These are phyloP conservation scores for Mesostigma viride DNA, from an alignment of 139 green algal genomes.

Conservation along the genomic window DNA sequence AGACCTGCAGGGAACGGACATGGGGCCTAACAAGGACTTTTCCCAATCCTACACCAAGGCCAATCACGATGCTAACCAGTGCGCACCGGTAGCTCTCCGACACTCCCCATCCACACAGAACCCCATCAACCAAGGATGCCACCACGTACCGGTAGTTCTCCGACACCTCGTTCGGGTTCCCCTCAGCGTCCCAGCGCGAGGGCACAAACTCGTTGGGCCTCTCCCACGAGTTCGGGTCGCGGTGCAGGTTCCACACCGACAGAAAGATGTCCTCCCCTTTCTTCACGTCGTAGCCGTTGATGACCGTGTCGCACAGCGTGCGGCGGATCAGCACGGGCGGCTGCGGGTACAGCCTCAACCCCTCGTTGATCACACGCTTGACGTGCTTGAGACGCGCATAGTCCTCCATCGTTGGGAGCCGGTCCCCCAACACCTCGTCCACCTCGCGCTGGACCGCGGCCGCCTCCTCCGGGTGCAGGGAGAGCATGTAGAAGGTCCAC, in stretches of 20 bases:
- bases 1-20: too few relatives aligned
- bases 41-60: too few relatives aligned
- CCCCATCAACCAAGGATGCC: background rate
- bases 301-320: conserved; percentile 43
- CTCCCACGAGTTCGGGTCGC: conserved; percentile 81
- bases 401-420: conserved; percentile 36
- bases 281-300: conserved; percentile 50
- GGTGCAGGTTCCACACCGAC: conserved; percentile 49
- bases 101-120: background rate
- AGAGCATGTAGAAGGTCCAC: conserved; percentile 78
- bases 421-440: conserved; percentile 56
- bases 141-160: conserved; percentile 80
- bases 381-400: conserved; percentile 28
- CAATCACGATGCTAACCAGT: background rate
- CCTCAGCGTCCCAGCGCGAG: conserved; percentile 78
- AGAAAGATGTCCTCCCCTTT: conserved; percentile 97
- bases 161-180: conserved; percentile 80
- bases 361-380: conserved; percentile 58
- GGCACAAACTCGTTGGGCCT: conserved; percentile 81
- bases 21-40: too few relatives aligned
- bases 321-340: conserved; percentile 85
- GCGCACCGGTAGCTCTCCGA: background rate
- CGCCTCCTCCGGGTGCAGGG: conserved; percentile 39
- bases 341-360: conserved; percentile 90
- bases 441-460: conserved; percentile 55